Percentiles rank a stretch among this genome's conserved stretches.
Evolutionary conservation across 768 basidiomycete species (phyloP).

Genomic region (Pholiota molesta): DNA sequence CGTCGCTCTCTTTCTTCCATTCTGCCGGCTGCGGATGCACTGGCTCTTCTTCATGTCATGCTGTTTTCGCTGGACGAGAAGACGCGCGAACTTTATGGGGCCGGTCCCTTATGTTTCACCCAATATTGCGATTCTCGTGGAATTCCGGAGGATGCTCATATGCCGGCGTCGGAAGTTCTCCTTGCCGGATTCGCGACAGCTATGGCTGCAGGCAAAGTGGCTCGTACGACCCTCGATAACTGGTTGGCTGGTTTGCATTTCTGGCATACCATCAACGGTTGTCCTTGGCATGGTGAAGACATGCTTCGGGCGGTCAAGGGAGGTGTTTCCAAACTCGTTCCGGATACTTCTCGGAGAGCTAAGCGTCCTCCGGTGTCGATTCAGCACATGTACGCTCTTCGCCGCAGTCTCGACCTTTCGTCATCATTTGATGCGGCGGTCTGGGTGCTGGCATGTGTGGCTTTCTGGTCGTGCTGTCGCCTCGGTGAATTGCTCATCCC

Average conservation of each 20-base stretch:
- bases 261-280: slow-evolving; percentile 15
- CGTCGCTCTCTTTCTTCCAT: background rate
- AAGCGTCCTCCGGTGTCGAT: slow-evolving; percentile 17
- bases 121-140: slow-evolving; percentile 23
- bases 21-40: background rate
- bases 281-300: slow-evolving; percentile 8
- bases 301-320: background rate
- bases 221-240: slow-evolving; percentile 1
- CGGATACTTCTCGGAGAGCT: slow-evolving; percentile 13
- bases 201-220: slow-evolving; percentile 2
- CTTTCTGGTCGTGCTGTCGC: slow-evolving; percentile 38
- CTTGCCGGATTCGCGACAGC: slow-evolving; percentile 14
- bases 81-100: slow-evolving; percentile 15
- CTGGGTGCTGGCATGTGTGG: slow-evolving; percentile 30
- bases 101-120: slow-evolving; percentile 23
- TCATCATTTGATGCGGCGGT: slow-evolving; percentile 30
- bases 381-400: slow-evolving; percentile 16
- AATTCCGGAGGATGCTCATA: slow-evolving; percentile 19
- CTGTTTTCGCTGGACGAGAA: background rate
- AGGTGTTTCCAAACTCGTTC: slow-evolving; percentile 7
- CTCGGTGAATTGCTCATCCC: slow-evolving; percentile 31
- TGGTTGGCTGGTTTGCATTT: slow-evolving; percentile 19
- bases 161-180: slow-evolving; percentile 23
- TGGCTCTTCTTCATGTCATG: background rate
- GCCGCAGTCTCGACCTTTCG: slow-evolving; percentile 6